Conservation (phyloP, 2,329 filamentous ascomycete species). For the Didymellaceae sp. region DNA sequence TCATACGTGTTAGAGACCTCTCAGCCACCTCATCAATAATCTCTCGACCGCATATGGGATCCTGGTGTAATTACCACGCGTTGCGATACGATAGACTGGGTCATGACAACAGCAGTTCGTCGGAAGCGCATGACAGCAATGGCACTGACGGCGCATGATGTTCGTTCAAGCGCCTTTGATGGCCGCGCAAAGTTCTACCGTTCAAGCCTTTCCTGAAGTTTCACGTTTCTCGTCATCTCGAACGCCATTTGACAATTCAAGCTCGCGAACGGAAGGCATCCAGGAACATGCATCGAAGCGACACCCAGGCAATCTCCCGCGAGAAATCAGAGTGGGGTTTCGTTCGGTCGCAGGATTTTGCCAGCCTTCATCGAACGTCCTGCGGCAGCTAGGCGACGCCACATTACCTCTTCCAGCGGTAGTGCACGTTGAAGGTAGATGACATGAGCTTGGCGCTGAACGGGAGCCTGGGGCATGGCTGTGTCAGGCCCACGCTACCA, state of each 20-base stretch:
- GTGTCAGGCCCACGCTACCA: conserved; percentile 22
- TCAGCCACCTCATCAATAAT: conserved; percentile 13
- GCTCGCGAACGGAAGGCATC: conserved; percentile 16
- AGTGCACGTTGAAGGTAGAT: conserved; percentile 35
- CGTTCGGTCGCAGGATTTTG: conserved; percentile 29
- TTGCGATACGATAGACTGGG: not conserved
- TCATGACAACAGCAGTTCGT: not conserved
- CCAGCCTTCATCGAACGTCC: conserved; percentile 26
- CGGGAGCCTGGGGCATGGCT: conserved; percentile 24
- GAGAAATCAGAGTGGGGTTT: conserved; percentile 24
- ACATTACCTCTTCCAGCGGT: conserved; percentile 18
- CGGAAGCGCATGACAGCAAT: not conserved
- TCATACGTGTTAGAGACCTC: conserved; percentile 1
- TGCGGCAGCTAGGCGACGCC: conserved; percentile 31
- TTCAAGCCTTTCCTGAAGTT: conserved; percentile 24
- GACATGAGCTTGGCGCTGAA: conserved; percentile 32
- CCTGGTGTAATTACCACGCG: conserved; percentile 8
- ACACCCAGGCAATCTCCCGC: conserved; percentile 27
- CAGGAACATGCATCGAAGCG: conserved; percentile 31
- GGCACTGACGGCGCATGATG: conserved; percentile 28
- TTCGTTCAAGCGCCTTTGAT: conserved; percentile 35
- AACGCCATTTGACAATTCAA: conserved; percentile 26
- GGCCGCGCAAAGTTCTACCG: conserved; percentile 12
- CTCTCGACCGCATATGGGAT: conserved; percentile 12
- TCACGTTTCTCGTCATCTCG: conserved; percentile 25